Percentiles rank a stretch among this genome's conserved stretches.
phyloP scores from a whole-genome alignment of 1,139 yeast species.

The Eremothecium cymbalariae region DNA sequence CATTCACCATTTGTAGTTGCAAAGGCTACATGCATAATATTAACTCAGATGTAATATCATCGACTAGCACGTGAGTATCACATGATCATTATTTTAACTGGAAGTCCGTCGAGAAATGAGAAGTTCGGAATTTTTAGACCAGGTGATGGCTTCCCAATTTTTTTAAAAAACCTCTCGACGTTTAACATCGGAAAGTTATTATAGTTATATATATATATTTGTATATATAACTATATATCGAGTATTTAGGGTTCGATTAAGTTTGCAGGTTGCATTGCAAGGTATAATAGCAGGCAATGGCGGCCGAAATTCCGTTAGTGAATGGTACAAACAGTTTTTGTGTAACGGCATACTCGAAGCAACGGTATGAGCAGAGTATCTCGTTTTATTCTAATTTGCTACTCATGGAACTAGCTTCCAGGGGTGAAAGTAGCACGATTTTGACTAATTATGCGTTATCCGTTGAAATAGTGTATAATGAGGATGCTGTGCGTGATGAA shows the following conservation, averaged over 20 bases:
- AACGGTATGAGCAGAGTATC: slow-evolving; percentile 21
- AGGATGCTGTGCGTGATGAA: slow-evolving; percentile 17
- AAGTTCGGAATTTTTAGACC: too few species aligned
- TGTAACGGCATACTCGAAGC: slow-evolving; percentile 26
- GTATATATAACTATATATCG: too few species aligned
- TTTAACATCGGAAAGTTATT: too few species aligned
- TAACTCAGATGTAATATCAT: too few species aligned
- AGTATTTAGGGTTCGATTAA: too few species aligned
- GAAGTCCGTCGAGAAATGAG: too few species aligned
- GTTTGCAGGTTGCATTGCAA: too few species aligned
- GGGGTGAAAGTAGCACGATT: slow-evolving; percentile 9
- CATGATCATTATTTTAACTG: too few species aligned
- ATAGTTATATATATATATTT: too few species aligned
- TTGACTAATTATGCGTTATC: slow-evolving; percentile 12
- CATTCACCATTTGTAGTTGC: too few species aligned
- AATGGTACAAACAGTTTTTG: slow-evolving; percentile 31
- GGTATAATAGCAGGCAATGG: slow-evolving; percentile 16
- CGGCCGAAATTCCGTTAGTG: slow-evolving; percentile 27
- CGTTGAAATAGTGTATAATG: slow-evolving; percentile 18
- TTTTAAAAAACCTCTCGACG: not conserved
- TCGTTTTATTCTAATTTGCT: slow-evolving; percentile 26
- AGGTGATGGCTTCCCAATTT: slow-evolving; percentile 6
- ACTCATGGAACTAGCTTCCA: slow-evolving; percentile 16
- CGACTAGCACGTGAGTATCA: too few species aligned
- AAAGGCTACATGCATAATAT: too few species aligned